Evolutionary conservation across 2,329 filamentous ascomycete genomes (phyloP).

Genomic region (Fusarium tanahbumbuense): DNA sequence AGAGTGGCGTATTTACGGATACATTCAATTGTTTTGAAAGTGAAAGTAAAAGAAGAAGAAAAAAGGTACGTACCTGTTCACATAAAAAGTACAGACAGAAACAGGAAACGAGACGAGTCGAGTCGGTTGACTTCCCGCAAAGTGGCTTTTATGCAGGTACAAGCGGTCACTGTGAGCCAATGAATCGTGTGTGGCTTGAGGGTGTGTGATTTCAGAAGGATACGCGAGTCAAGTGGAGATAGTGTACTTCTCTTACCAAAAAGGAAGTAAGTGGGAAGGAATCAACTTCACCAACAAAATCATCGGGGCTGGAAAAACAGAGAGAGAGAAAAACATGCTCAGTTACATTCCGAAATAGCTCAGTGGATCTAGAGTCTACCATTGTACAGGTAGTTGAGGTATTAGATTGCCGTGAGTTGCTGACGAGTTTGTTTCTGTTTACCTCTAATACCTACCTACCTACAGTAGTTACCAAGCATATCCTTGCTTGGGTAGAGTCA

Average conservation of each 20-base stretch:
- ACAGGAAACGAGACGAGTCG: constrained; percentile 12
- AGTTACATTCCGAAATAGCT: constrained; percentile 29
- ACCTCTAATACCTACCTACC: not conserved
- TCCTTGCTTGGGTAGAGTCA: constrained; percentile 9
- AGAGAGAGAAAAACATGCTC: not conserved
- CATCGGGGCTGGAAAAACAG: not conserved
- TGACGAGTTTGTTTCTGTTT: not conserved
- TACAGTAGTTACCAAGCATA: constrained; percentile 21
- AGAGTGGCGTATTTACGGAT: constrained; percentile 22
- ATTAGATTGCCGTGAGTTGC: not conserved
- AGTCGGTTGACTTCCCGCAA: constrained; percentile 40
- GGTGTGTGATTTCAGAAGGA: constrained; percentile 11
- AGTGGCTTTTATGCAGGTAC: constrained; percentile 41
- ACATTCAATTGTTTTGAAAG: not conserved
- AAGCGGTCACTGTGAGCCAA: constrained; percentile 20
- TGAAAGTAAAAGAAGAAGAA: not conserved
- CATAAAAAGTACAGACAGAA: not conserved
- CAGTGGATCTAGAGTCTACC: constrained; percentile 1
- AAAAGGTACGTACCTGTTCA: constrained; percentile 9
- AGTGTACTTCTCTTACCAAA: not conserved
- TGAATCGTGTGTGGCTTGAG: constrained; percentile 24
- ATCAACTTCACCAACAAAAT: not conserved
- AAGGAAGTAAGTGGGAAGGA: constrained; percentile 2
- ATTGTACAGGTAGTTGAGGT: not conserved
- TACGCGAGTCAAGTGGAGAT: constrained; percentile 21